Base-by-base conservation (phyloP, 2,329 filamentous ascomycete species). In the Cladobotryum mycophilum region DNA sequence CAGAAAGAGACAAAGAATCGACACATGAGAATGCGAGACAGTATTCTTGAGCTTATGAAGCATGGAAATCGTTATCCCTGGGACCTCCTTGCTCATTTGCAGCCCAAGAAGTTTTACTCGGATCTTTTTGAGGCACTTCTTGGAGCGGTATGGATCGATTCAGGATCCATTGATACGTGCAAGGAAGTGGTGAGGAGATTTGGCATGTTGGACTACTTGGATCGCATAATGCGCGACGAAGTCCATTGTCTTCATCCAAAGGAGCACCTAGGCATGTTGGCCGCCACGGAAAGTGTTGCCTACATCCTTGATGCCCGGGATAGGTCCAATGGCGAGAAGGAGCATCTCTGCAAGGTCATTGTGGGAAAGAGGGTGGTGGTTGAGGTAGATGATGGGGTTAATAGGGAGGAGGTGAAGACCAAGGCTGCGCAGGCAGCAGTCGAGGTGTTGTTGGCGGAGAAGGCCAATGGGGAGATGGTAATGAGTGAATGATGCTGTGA, bases 91-190 rank as follows among this genome's bases (percentile, higher is more conserved):
- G 74, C 82, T 0, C 74, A 78, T 0, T 71, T 95, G 1, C 74
- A 77, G 13, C 76, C 84, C 0, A 80, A 80, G 14, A 96, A 96
- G 62, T 87, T 88, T 66, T 85, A 86, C 67, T 92, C 86, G 0
- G 91, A 96, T 64, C 70, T 96, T 7, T 74, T 96, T 9, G 92
- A 97, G 70, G 80, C 81, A 33, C 64, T 95, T 0, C 67, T 97
- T 0, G 92, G 88, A 0, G 91, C 90, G 0, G 76, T 96, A 0
- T 96, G 87, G 74, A 73, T 96, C 17, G 93, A 97, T 64, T 87
- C 76, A 0, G 86, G 86, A 0, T 75, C 78, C 1, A 62, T 89
- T 13, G 70, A 70, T 0, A 65, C 64, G 0, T 95, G 89, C 59
- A 71, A 76, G 45, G 61, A 48, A 0, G 75, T 96, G 36, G 64